phyloP scores from a whole-genome alignment of 805 yeast species.

The Yamadazyma laniorum region DNA sequence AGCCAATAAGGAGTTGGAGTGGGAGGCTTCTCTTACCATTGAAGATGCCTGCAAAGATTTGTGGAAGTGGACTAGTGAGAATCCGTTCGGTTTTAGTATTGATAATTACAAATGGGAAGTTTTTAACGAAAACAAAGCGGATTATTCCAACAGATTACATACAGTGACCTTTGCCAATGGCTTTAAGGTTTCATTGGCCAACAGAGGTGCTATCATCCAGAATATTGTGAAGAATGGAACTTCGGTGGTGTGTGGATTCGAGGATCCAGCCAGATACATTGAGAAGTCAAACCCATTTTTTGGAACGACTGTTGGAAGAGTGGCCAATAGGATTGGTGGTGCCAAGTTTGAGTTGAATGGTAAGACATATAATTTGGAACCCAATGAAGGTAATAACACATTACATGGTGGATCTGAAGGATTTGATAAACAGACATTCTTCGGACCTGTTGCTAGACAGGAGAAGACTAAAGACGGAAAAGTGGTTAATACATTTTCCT shows the following conservation, averaged over 20 bases:
- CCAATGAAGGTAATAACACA: conserved; percentile 40
- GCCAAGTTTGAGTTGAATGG: conserved; percentile 45
- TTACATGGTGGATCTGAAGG: conserved; percentile 59
- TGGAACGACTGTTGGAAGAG: conserved; percentile 66
- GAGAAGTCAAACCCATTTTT: conserved; percentile 46
- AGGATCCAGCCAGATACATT: conserved; percentile 28
- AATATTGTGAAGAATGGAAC: conserved; percentile 38
- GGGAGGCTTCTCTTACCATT: conserved; percentile 58
- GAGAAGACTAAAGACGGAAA: conserved; percentile 26
- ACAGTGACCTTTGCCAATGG: conserved; percentile 27
- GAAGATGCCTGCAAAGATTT: conserved; percentile 67
- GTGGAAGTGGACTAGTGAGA: conserved; percentile 74
- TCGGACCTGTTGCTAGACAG: conserved; percentile 51
- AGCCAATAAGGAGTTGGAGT: conserved; percentile 62
- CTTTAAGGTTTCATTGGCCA: conserved; percentile 42
- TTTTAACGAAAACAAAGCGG: conserved; percentile 21
- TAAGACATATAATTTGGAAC: conserved; percentile 37
- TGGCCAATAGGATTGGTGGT: conserved; percentile 55
- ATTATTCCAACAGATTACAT: conserved; percentile 35
- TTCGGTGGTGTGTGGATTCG: conserved; percentile 40
- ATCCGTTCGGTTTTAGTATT: conserved; percentile 59
- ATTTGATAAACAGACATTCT: conserved; percentile 48
- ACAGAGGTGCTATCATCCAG: conserved; percentile 53
- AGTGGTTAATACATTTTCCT: conserved; percentile 27
- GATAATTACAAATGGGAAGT: conserved; percentile 33